Evolutionary conservation across 208 protist species (phyloP), one percentile per base, ranked within the genome.

Genomic region (Trypanosoma cruzi): DNA sequence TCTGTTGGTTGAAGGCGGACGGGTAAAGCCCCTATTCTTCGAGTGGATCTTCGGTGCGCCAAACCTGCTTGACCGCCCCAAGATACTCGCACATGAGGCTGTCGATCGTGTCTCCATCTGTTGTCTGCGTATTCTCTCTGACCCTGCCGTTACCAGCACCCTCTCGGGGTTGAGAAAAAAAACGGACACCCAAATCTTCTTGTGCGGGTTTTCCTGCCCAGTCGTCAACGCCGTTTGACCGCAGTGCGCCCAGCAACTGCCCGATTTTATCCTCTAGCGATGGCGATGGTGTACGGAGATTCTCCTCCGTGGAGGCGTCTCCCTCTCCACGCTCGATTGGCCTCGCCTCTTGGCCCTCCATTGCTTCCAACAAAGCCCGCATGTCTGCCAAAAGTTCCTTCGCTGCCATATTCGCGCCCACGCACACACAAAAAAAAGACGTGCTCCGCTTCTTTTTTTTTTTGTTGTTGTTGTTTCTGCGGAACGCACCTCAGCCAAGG

Each of bases 241-340:
- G 49, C 34, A 75, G 53, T 13, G 70, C 70, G 18, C 52, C 37
- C 16, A 75, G 24, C 29, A 75, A 36, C 49, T 75, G 37, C 18
- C 31, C 53, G 36, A 75, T 37, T 68, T 75, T 75, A 48, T 58
- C 60, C 40, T 75, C 70, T 26, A 75, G 53, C 18, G 61, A 75
- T 22, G 44, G 22, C 18, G 46, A n/a, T 18, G 26, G 13, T 28
- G 26, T 56, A 4, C 22, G 16, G 10, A 29, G 20, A 22, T 26
- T 2, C 42, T 16, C 5, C 29, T 64, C 29, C 0, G 22, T 32
- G 4, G 18, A 7, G 26, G 22, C 32, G 26, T 37, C 40, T 11
- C 13, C 52, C 3, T 31, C 16, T n/a, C 16, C 36, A 10, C 22
- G 32, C 2, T 40, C 4, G 44, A 14, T 24, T 16, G 28, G 13